Base-by-base conservation (phyloP, 768 basidiomycete species). In the Hydnomerulius pinastri region DNA sequence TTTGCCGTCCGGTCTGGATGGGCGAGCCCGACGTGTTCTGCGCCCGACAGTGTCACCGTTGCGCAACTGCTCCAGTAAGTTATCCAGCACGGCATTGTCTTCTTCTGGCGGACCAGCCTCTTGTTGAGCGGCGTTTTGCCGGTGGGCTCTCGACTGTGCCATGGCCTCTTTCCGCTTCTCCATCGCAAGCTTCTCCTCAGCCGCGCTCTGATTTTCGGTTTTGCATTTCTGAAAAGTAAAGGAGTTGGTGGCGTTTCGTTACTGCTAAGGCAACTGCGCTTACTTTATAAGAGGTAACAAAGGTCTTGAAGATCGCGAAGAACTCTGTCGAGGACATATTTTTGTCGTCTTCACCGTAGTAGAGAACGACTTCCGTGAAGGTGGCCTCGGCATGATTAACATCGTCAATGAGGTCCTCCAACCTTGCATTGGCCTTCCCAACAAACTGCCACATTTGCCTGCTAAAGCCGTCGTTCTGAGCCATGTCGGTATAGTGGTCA, bases 221-320 rank as follows among this genome's bases (percentile, higher is more conserved):
- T 88, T 88, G 67, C 91, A 95, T 89, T 93, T 95, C 93, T 95
- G 58, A 38, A 33, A 23, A 62, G 21, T 51, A 6, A 29, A 41
- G 9, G 27, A 17, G 44, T 29, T 38, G 11, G 57, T 35, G 61
- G 17, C 29, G 17, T 43, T 11, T 45, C 54, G 38, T 9, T 21
- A 28, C 37, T 38, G 17, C 48, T 27, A 33, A 12, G 12, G n/a
- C n/a, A 18, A 32, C 15, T 32, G 46, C 4, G 64, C 76, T 50
- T 56, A 90, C 90, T 78, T 77, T 86, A 70, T 95, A 99, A 2
- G 94, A 96, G 0, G 87, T 95, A 23, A 95, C 81, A 61, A 99
- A 99, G 2, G 92, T 97, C 73, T 97, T 94, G 81, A 98, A 98
- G 59, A 96, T 86, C 11, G 85, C 92, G 71, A 92, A 99, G 73